Percentiles rank a stretch among this genome's conserved stretches.
Conservation (phyloP, 768 basidiomycete genomes). For the Antrodiella citrinella region DNA sequence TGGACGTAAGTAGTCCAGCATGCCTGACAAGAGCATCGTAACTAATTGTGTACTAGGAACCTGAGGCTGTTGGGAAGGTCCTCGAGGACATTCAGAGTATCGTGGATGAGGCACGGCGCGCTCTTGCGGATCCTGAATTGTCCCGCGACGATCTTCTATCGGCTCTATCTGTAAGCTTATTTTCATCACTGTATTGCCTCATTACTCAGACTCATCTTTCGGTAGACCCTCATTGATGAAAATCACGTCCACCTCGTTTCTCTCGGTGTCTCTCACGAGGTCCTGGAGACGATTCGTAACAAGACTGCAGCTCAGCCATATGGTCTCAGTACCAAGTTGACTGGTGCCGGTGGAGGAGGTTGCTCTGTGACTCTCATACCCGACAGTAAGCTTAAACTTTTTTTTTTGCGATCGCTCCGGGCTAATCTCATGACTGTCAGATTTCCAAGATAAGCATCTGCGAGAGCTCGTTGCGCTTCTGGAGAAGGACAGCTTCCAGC, state of each 20-base stretch:
- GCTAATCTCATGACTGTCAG: too few species aligned
- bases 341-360: constrained; percentile 98
- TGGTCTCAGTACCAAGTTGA: constrained; percentile 83
- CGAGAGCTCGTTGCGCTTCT: constrained; percentile 53
- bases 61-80: constrained; percentile 73
- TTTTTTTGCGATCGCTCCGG: background rate
- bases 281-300: constrained; percentile 74
- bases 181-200: background rate
- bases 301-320: constrained; percentile 59
- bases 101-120: constrained; percentile 70
- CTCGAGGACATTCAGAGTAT: constrained; percentile 78
- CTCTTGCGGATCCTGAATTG: constrained; percentile 66
- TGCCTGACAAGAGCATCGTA: background rate
- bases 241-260: constrained; percentile 82
- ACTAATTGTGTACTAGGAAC: constrained; percentile 52
- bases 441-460: constrained; percentile 56
- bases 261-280: constrained; percentile 87
- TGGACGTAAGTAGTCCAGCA: constrained; percentile 39
- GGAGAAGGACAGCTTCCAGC: constrained; percentile 56
- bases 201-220: constrained; percentile 4
- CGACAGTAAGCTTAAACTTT: constrained; percentile 52
- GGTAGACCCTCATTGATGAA: constrained; percentile 72
- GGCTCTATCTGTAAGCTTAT: constrained; percentile 57
- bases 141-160: constrained; percentile 56
- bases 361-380: constrained; percentile 94